A percentile compares a stretch with the other conserved stretches of the same genome.
These are phyloP conservation scores for Colletotrichum sp. DNA, from an alignment of 2,329 filamentous ascomycete species.

Conservation along the genomic window DNA sequence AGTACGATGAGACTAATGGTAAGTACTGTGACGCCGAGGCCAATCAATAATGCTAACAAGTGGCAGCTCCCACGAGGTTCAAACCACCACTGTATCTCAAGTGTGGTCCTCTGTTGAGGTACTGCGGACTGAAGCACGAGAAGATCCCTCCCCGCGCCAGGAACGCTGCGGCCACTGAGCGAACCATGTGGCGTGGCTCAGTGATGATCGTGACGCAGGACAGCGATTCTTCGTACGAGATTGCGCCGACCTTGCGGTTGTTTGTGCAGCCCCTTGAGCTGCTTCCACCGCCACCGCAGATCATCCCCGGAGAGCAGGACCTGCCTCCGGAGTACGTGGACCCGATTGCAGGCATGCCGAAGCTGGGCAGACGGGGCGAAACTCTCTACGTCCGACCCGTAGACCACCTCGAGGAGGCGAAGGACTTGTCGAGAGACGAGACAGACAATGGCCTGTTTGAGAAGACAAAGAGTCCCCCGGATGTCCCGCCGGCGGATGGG, in stretches of 20 bases:
- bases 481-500: slow-evolving; percentile 46
- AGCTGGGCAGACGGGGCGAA: slow-evolving; percentile 82
- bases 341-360: slow-evolving; percentile 85
- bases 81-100: slow-evolving; percentile 84
- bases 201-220: slow-evolving; percentile 96
- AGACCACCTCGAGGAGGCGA: slow-evolving; percentile 80
- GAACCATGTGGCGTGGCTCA: slow-evolving; percentile 90
- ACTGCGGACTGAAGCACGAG: slow-evolving; percentile 81
- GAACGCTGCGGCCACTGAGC: slow-evolving; percentile 49
- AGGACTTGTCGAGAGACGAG: slow-evolving; percentile 81
- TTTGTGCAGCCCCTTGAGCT: slow-evolving; percentile 89
- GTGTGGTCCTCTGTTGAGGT: slow-evolving; percentile 89
- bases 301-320: slow-evolving; percentile 66
- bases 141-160: slow-evolving; percentile 44
- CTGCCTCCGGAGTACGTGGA: slow-evolving; percentile 86
- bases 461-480: slow-evolving; percentile 59
- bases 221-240: slow-evolving; percentile 79
- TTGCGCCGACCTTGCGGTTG: slow-evolving; percentile 78
- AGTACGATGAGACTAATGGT: slow-evolving; percentile 69
- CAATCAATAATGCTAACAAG: neutral
- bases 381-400: slow-evolving; percentile 89
- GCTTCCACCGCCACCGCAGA: slow-evolving; percentile 76
- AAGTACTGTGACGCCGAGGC: slow-evolving; percentile 29
- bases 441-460: slow-evolving; percentile 86
- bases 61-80: slow-evolving; percentile 72